These are phyloP conservation scores for Boletus pseudo-olivaceus DNA, from an alignment of 768 basidiomycete species.

Conservation along the genomic window DNA sequence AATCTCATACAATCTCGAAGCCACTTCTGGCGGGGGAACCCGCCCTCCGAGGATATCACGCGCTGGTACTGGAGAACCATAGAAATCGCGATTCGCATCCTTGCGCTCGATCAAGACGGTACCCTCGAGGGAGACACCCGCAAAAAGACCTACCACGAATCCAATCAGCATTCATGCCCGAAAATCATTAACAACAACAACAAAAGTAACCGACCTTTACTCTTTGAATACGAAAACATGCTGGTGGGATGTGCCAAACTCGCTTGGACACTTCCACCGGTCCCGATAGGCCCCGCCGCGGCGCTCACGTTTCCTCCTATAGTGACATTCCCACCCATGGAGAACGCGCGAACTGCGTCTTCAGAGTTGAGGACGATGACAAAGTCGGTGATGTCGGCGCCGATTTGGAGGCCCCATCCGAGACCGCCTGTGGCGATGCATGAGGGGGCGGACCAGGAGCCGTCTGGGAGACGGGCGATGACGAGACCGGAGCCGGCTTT, in stretches of 20 bases:
- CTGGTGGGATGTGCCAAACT: constrained; percentile 89
- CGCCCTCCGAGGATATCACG: constrained; percentile 88
- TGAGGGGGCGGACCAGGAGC: constrained; percentile 95
- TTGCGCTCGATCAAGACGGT: constrained; percentile 93
- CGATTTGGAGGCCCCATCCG: constrained; percentile 94
- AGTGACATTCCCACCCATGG: constrained; percentile 92
- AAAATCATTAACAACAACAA: not conserved
- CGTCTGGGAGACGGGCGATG: constrained; percentile 88
- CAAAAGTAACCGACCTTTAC: constrained; percentile 61
- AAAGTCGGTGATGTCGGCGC: constrained; percentile 93
- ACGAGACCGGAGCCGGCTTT: constrained; percentile 93
- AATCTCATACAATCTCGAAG: constrained; percentile 87
- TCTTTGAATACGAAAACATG: constrained; percentile 97
- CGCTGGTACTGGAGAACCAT: constrained; percentile 86
- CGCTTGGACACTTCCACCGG: constrained; percentile 86
- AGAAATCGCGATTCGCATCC: constrained; percentile 95
- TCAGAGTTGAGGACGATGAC: constrained; percentile 97
- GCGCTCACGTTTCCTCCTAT: constrained; percentile 88
- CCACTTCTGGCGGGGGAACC: constrained; percentile 97
- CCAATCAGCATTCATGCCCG: not conserved
- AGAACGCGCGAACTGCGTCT: constrained; percentile 94
- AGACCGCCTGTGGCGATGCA: constrained; percentile 96
- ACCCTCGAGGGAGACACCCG: constrained; percentile 91
- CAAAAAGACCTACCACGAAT: constrained; percentile 70
- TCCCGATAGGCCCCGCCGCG: constrained; percentile 89